Base-by-base conservation (phyloP, 2,329 filamentous ascomycete species). In the Phaeosphaeria sp. region DNA sequence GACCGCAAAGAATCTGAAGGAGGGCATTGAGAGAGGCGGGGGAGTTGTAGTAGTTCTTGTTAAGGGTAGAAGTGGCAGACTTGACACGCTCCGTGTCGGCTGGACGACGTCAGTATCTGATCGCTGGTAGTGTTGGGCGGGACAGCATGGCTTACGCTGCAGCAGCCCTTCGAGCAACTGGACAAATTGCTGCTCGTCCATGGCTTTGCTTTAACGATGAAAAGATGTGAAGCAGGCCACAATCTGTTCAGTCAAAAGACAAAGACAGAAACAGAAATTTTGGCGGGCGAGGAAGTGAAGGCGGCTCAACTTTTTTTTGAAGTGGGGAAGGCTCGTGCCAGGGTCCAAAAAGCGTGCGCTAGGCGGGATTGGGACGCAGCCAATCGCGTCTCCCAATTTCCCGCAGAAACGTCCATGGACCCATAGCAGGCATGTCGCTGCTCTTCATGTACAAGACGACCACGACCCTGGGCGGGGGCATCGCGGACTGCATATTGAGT, bases 21-120 rank as follows among this genome's bases (percentile, higher is more conserved):
- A 98, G 89, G 71, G 91, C 88, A 55, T 94, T 85, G 56, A 98
- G 87, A 17, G 92, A 92, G 72, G 93, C 87, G 40, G 94, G 90
- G 68, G 92, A 87, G 72, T 88, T 89, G 83, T 96, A 98, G 84
- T 92, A 98, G 80, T 91, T 91, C 80, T 96, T 95, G 80, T 96
- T 93, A 59, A 98, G 87, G 72, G 93, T 89, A 57, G 91, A 88
- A 18, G 94, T 99, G 63, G 93, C 92, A 66, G 91, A 88, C 86
- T 97, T 96, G 79, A 96, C 89, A 80, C 73, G 70, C 57, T 77
- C 76, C 18, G 75, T 97, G 80, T 96, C 90, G 75, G 95, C 93
- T 96, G 74, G 52, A 42, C 46, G 60, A 46, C 61, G 77, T 82
- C 65, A 83, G 78, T 61, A 21, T 30, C 11, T 13, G 15, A 13